Evolutionary conservation across 441 rosid genomes (phyloP), one percentile per base, ranked within the genome.

Genomic region (Pelargonium citronellum): DNA sequence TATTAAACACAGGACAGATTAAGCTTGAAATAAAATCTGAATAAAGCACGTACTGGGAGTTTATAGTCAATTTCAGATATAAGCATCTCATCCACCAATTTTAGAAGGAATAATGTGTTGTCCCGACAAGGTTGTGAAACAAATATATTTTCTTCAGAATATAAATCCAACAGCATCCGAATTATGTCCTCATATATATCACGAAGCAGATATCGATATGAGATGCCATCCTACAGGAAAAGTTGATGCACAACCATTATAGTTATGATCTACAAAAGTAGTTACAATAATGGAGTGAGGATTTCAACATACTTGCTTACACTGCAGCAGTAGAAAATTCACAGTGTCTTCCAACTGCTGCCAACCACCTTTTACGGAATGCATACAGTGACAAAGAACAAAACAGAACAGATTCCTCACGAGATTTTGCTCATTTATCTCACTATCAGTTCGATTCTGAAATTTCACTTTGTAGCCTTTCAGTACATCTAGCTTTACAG

Each of bases 311-410:
- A 95, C 99, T 79, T 83, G 85, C 82, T 88, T 89, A 74, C 74
- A 81, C 69, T 87, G 88, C 83, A 86, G 67, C 49, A 87, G 87
- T 49, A 95, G 79, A 81, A 92, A 91, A 87, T 91, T 91, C 79
- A 84, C 83, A 19, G 98, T 91, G 82, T 92, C 99, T 78, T 95
- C 99, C 75, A 95, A 77, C 67, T 85, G 95, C 76, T 91, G 98
- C 99, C 99, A 95, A 75, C 99, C 99, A 72, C 99, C 99, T 87
- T 92, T 95, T 68, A 92, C 85, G 44, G 84, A 91, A 74, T 79
- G 82, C 67, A 92, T 80, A 83, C 86, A 86, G 87, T 95, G 92
- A 82, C 92, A 86, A 75, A 95, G 98, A 80, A 92, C 95, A 76
- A 86, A 82, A 73, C 89, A 89, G 73, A 83, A 92, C 67, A 95